Percentiles rank a stretch among this genome's conserved stretches.
Evolutionary conservation across 768 basidiomycete species (phyloP).

Genomic region (Pulveroboletus ravenelii): DNA sequence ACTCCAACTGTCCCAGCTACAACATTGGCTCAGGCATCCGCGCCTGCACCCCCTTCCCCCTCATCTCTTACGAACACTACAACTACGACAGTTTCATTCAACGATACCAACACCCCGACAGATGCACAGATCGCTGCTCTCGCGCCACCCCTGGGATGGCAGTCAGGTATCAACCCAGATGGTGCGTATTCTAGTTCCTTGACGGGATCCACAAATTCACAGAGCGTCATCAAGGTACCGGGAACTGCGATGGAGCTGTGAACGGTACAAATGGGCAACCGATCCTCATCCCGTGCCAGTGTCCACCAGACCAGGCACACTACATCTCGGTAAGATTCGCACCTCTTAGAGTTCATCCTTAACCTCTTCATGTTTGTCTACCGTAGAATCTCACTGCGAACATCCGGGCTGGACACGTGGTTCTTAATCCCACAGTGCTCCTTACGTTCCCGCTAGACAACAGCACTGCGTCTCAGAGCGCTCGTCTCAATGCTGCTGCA

Average conservation of each 20-base stretch:
- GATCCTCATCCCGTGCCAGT: conserved; percentile 33
- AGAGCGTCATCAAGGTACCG: conserved; percentile 23
- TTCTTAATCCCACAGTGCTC: conserved; percentile 39
- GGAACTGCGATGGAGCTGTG: conserved; percentile 36
- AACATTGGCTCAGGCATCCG: background rate
- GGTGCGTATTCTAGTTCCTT: conserved; percentile 32
- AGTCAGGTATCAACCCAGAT: conserved; percentile 54
- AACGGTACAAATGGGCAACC: conserved; percentile 30
- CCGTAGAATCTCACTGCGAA: conserved; percentile 35
- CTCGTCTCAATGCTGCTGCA: conserved; percentile 53
- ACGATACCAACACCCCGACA: conserved; percentile 13
- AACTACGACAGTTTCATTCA: background rate
- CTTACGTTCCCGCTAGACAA: conserved; percentile 43
- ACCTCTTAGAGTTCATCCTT: background rate
- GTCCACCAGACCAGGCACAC: conserved; percentile 28
- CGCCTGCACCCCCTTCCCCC: background rate
- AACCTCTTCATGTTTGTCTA: background rate
- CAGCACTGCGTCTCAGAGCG: conserved; percentile 35
- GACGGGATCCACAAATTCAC: background rate
- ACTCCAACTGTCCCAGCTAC: background rate
- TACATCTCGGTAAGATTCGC: conserved; percentile 21
- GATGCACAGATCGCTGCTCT: conserved; percentile 36
- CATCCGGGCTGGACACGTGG: conserved; percentile 36
- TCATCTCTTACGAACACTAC: conserved; percentile 4
- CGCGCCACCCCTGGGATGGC: conserved; percentile 54